Evolutionary conservation across 2,329 filamentous ascomycete genomes (phyloP), one percentile per base, ranked within the genome.

Genomic region (Coniella vitis): DNA sequence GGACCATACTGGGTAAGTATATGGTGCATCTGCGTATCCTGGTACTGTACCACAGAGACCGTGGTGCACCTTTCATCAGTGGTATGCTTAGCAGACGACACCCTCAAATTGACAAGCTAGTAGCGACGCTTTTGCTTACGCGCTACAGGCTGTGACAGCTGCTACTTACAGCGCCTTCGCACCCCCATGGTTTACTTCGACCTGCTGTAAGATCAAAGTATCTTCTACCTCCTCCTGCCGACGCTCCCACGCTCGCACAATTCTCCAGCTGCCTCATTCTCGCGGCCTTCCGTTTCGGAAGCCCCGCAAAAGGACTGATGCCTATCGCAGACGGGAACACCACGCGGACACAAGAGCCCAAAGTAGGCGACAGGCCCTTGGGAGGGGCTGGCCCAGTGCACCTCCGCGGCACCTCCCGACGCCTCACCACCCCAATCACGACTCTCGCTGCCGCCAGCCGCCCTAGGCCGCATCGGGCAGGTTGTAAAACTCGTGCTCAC

Each of bases 361-460:
- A 38, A 34, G 22, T 13, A 35, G 31, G 47, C 43, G 51, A 53
- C 51, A 43, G 38, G 50, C 51, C 51, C 34, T n/a, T 5, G 35
- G 42, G 47, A 38, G 37, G 47, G 51, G 29, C 47, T 53, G 49
- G 50, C 34, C 42, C 38, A 22, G 20, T 35, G 22, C 29, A 22
- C 19, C 4, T 13, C 32, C 16, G 40, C 40, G 29, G 40, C 8
- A 42, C 25, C 8, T 32, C 14, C 25, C 40, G 45, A 37, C 16
- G 34, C 40, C 36, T 36, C 29, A n/a, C 39, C 25, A 35, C 35
- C 47, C 25, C 25, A 35, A n/a, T 8, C 20, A 21, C 7, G 13
- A 14, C 22, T n/a, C 12, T 29, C 37, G 21, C 12, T 37, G 36
- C 21, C 29, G 31, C 25, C 3, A 31, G 20, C 16, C 13, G 25